Conservation (phyloP, 2,329 filamentous ascomycete species). For the Cladorrhinum sp. region DNA sequence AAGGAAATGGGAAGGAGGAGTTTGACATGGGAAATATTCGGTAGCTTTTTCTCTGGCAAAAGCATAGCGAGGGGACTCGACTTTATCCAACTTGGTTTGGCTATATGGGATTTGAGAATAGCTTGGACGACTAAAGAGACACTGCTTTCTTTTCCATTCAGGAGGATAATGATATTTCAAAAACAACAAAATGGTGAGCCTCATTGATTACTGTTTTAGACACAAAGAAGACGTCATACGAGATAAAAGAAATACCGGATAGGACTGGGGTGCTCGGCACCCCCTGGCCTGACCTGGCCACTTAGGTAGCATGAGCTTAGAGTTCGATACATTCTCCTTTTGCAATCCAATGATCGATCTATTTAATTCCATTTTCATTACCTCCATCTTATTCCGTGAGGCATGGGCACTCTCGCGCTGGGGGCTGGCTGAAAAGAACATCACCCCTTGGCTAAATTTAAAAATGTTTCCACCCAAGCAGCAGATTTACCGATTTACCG, state of each 20-base stretch:
- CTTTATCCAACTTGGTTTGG: background rate
- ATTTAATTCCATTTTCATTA: background rate
- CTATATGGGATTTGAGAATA: background rate
- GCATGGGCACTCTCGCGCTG: background rate
- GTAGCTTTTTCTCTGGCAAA: background rate
- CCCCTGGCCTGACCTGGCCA: background rate
- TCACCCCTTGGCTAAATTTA: too few relatives aligned
- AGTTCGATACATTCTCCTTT: background rate
- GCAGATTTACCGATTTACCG: constrained; percentile 43
- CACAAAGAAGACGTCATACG: background rate
- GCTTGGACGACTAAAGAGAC: background rate
- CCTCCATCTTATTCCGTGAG: background rate
- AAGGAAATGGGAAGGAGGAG: background rate
- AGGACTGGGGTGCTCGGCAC: background rate
- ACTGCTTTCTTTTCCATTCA: background rate
- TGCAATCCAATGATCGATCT: background rate
- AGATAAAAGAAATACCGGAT: background rate
- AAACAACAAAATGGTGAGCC: background rate
- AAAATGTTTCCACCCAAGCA: too few relatives aligned
- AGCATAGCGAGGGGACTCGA: background rate
- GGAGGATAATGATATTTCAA: background rate
- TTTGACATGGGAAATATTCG: background rate
- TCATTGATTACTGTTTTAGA: background rate
- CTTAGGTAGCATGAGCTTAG: background rate
- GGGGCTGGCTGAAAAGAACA: too few relatives aligned